phyloP scores from a whole-genome alignment of 192 early-diverging fungal genomes.

The Coemansia erecta region DNA sequence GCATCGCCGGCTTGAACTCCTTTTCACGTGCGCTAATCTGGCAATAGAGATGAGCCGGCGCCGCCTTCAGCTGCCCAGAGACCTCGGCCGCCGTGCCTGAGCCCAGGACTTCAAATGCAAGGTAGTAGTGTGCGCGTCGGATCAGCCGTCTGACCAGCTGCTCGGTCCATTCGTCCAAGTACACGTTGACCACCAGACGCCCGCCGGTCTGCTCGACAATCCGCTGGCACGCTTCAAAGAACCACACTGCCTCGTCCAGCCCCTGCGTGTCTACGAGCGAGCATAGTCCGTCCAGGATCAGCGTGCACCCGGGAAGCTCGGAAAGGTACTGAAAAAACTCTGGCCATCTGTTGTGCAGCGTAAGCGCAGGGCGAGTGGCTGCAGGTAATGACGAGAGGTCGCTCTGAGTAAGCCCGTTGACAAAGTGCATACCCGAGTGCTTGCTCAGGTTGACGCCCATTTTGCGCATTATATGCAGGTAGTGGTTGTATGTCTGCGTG shows the following conservation, averaged over 20 bases:
- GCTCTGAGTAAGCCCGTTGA: slow-evolving; percentile 15
- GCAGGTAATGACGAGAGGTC: slow-evolving; percentile 9
- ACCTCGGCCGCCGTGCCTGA: slow-evolving; percentile 40
- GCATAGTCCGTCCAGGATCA: slow-evolving; percentile 35
- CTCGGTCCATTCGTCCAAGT: slow-evolving; percentile 31
- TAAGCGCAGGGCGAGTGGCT: slow-evolving; percentile 26
- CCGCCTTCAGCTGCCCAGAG: slow-evolving; percentile 41
- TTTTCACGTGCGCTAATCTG: slow-evolving; percentile 11
- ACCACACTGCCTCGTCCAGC: slow-evolving; percentile 1
- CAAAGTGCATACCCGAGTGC: slow-evolving; percentile 18
- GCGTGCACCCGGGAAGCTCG: slow-evolving; percentile 4
- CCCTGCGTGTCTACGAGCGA: slow-evolving; percentile 18
- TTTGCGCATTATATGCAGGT: slow-evolving; percentile 49
- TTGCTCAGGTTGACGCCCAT: slow-evolving; percentile 28
- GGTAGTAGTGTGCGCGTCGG: slow-evolving; percentile 25
- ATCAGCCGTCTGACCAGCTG: slow-evolving; percentile 16
- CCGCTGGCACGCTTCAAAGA: slow-evolving; percentile 21
- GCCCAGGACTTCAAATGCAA: slow-evolving; percentile 27
- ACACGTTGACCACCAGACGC: slow-evolving; percentile 22
- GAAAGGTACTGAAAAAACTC: slow-evolving; percentile 24
- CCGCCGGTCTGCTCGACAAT: slow-evolving; percentile 18
- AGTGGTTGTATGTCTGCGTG: slow-evolving; percentile 39
- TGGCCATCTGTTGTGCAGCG: slow-evolving; percentile 16
- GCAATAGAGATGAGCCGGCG: slow-evolving; percentile 35
- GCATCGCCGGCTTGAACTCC: slow-evolving; percentile 27